Conservation (phyloP, 805 yeast species). For the Yamadazyma insecticola region DNA sequence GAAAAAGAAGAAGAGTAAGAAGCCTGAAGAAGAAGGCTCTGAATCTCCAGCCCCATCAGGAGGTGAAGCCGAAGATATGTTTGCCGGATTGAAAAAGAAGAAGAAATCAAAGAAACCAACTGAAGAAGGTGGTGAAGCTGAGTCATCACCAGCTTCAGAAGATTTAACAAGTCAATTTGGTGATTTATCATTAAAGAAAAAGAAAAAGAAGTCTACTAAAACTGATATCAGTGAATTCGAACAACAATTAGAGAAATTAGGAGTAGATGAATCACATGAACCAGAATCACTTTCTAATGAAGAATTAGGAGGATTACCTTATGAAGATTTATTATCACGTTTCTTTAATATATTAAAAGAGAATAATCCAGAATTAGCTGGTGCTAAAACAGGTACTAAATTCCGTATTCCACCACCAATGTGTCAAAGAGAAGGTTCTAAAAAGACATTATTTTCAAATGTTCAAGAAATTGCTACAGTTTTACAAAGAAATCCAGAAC, state of each 20-base stretch:
- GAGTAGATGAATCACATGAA: constrained; percentile 53
- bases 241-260: constrained; percentile 84
- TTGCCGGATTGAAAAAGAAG: constrained; percentile 72
- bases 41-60: constrained; percentile 26
- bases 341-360: constrained; percentile 82
- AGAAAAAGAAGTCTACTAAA: constrained; percentile 70
- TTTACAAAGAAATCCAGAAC: constrained; percentile 95
- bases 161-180: constrained; percentile 35
- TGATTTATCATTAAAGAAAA: constrained; percentile 53
- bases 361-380: constrained; percentile 97
- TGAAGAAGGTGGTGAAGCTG: constrained; percentile 19
- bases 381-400: constrained; percentile 88
- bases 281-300: constrained; percentile 19
- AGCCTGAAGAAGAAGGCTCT: constrained; percentile 34
- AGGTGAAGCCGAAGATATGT: constrained; percentile 51
- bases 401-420: constrained; percentile 97
- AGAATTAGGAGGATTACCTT: constrained; percentile 57
- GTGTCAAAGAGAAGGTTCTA: constrained; percentile 94
- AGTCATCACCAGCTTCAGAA: constrained; percentile 17
- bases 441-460: constrained; percentile 93
- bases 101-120: constrained; percentile 58
- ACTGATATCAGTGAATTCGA: constrained; percentile 77
- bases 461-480: constrained; percentile 92
- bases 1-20: constrained; percentile 63
- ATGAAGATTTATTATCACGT: constrained; percentile 72